Percentiles rank a stretch among this genome's conserved stretches.
These are phyloP conservation scores for Phytopythium chamaehyphon DNA, from an alignment of 352 stramenopile genomes.

Conservation along the genomic window DNA sequence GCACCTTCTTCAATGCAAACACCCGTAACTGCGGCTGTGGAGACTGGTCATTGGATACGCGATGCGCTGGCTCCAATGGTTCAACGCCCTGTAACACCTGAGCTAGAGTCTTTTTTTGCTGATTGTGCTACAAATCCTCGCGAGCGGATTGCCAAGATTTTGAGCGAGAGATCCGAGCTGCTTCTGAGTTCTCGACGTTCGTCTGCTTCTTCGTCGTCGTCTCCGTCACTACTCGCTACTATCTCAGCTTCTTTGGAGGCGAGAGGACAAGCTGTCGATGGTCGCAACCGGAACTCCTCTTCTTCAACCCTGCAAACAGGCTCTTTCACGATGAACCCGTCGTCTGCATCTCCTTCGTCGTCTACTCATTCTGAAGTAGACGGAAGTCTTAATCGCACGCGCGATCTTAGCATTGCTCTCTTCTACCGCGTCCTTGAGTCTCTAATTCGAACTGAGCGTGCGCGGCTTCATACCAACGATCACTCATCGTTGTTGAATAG, in stretches of 20 bases:
- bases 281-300: neutral
- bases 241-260: conserved; percentile 1
- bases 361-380: conserved; percentile 61
- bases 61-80: conserved; percentile 43
- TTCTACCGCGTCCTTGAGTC: conserved; percentile 83
- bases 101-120: conserved; percentile 56
- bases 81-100: conserved; percentile 28
- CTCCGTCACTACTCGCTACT: neutral
- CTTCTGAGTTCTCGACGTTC: conserved; percentile 40
- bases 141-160: conserved; percentile 42
- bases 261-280: neutral
- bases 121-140: conserved; percentile 54
- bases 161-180: conserved; percentile 46
- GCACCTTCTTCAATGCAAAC: conserved; percentile 59
- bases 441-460: conserved; percentile 61
- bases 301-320: neutral
- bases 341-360: conserved; percentile 8
- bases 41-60: conserved; percentile 82
- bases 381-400: conserved; percentile 70
- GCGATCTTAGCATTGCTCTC: conserved; percentile 56
- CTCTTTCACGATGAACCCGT: conserved; percentile 4
- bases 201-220: conserved; percentile 13
- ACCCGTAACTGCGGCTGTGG: conserved; percentile 71
- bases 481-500: conserved; percentile 82
- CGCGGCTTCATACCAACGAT: conserved; percentile 62